A percentile compares a stretch with the other conserved stretches of the same genome.
phyloP scores from a whole-genome alignment of 768 basidiomycete species.

The Cytidiella melzeri region DNA sequence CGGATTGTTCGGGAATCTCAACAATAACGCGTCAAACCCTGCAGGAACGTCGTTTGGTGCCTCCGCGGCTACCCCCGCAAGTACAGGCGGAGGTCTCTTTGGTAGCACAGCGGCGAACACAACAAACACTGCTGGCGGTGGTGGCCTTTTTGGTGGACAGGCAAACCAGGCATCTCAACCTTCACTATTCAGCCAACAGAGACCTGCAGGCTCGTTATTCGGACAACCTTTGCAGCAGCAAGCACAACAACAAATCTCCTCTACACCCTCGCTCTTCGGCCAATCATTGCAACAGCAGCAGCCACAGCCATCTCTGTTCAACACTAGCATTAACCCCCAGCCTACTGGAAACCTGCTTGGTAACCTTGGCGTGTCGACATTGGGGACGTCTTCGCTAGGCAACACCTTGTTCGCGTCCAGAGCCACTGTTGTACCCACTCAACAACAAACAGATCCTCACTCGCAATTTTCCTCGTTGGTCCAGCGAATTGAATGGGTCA shows the following conservation, averaged over 20 bases:
- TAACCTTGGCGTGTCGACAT: conserved; percentile 13
- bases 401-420: conserved; percentile 35
- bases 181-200: conserved; percentile 30
- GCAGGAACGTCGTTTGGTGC: conserved; percentile 23
- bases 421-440: conserved; percentile 29
- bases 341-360: conserved; percentile 20
- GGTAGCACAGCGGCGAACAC: conserved; percentile 15
- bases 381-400: conserved; percentile 15
- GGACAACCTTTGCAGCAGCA: conserved; percentile 6
- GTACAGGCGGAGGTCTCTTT: conserved; percentile 8
- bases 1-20: not conserved
- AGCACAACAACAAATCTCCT: conserved; percentile 23
- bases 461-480: conserved; percentile 47
- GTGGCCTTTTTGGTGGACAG: conserved; percentile 9
- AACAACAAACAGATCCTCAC: conserved; percentile 55
- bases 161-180: conserved; percentile 4
- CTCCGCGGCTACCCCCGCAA: conserved; percentile 1
- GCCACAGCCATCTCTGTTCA: conserved; percentile 5
- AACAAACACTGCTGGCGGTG: conserved; percentile 5
- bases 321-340: conserved; percentile 11
- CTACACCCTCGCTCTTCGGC: conserved; percentile 22
- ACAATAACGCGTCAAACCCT: conserved; percentile 13
- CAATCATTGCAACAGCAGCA: conserved; percentile 22
- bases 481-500: conserved; percentile 58
- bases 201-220: conserved; percentile 19